These are phyloP conservation scores for Lathyrus tuberosus DNA, from an alignment of 306 rosid genomes.

Conservation along the genomic window DNA sequence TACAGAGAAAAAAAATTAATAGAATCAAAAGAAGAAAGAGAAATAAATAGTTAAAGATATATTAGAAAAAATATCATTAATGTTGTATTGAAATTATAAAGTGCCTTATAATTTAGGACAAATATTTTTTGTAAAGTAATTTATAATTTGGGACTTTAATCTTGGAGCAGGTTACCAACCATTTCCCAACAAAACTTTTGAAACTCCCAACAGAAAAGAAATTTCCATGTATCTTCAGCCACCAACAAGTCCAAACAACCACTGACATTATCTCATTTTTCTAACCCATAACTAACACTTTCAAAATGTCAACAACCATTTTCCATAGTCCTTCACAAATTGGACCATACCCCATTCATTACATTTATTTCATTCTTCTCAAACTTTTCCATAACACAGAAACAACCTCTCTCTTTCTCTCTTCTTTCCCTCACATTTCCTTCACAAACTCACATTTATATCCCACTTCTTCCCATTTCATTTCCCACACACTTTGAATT, in stretches of 20 bases:
- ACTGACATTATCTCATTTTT: neutral
- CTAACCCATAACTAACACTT: neutral
- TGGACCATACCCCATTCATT: neutral
- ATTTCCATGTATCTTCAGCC: constrained; percentile 31
- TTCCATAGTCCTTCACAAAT: neutral
- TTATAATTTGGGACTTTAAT: too few relatives aligned
- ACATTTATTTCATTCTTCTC: neutral
- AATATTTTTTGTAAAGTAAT: too few relatives aligned
- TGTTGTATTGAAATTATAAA: too few relatives aligned
- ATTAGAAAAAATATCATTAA: too few relatives aligned
- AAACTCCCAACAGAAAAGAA: constrained; percentile 15
- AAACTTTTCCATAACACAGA: neutral
- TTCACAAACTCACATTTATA: neutral
- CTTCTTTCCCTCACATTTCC: constrained; percentile 31
- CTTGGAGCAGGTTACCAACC: neutral
- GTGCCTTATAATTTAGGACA: too few relatives aligned
- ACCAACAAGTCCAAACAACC: neutral
- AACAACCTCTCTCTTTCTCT: constrained; percentile 20
- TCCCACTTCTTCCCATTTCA: neutral
- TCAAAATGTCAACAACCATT: neutral
- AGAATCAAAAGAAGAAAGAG: too few relatives aligned
- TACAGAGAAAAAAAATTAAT: too few relatives aligned
- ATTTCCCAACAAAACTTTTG: neutral
- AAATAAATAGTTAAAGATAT: too few relatives aligned
- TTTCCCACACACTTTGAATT: neutral